Conservation (phyloP, 331 rosid species). For the Erythrophleum ivorense region DNA sequence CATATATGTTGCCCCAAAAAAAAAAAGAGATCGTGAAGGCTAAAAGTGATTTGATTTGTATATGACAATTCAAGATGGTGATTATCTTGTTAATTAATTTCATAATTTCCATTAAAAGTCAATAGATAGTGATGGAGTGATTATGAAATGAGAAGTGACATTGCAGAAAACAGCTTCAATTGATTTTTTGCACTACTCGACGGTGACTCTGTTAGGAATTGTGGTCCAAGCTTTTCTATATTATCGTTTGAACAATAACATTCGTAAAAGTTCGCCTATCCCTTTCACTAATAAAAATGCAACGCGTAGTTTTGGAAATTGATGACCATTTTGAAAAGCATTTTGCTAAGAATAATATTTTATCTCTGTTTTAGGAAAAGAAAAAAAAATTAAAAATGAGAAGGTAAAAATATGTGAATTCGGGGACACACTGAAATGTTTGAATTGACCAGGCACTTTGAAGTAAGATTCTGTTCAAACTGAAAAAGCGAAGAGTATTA, state of each 20-base stretch:
- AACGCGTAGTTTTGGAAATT: background rate
- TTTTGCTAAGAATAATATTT: background rate
- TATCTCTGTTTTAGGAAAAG: background rate
- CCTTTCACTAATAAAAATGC: background rate
- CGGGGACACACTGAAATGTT: background rate
- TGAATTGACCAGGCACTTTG: background rate
- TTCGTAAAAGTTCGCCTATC: background rate
- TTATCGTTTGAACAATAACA: background rate
- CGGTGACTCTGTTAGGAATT: background rate
- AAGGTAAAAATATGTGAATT: background rate
- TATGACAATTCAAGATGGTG: background rate
- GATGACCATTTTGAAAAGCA: background rate
- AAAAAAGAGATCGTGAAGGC: background rate
- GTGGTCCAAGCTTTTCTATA: background rate
- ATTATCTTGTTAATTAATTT: background rate
- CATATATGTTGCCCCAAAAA: background rate
- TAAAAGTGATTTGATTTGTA: background rate
- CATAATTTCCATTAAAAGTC: background rate
- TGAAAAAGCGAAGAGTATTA: background rate
- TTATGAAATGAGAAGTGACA: background rate
- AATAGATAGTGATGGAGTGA: background rate
- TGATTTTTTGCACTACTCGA: background rate
- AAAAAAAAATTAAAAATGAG: background rate
- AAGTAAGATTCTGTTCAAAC: background rate
- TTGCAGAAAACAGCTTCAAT: background rate